These are phyloP conservation scores for Corynespora cassiicola DNA, from an alignment of 2,329 filamentous ascomycete genomes.

Conservation along the genomic window DNA sequence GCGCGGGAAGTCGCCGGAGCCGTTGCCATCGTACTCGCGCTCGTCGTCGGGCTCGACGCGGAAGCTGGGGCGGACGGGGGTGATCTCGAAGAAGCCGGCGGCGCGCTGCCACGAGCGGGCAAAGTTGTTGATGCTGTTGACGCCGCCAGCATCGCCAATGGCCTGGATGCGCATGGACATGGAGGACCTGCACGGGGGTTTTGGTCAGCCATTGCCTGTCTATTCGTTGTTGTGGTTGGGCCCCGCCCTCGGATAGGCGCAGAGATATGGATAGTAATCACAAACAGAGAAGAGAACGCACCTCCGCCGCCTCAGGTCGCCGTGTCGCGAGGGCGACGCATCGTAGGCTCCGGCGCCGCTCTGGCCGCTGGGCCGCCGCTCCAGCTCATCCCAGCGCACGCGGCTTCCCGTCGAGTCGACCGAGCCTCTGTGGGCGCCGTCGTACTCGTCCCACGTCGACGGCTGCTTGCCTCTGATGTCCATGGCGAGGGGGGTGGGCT, in stretches of 20 bases:
- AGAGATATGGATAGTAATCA: not conserved
- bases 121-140: slow-evolving; percentile 94
- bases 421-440: slow-evolving; percentile 50
- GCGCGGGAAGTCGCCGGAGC: slow-evolving; percentile 46
- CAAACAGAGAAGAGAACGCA: slow-evolving; percentile 22
- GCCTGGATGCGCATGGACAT: slow-evolving; percentile 58
- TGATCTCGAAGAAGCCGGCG: slow-evolving; percentile 85
- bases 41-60: slow-evolving; percentile 54
- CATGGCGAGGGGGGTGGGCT: slow-evolving; percentile 28
- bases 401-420: slow-evolving; percentile 46
- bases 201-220: too few relatives aligned
- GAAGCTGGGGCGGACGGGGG: slow-evolving; percentile 79
- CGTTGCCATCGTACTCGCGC: slow-evolving; percentile 52
- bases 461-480: slow-evolving; percentile 49
- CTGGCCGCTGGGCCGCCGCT: slow-evolving; percentile 35
- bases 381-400: slow-evolving; percentile 47
- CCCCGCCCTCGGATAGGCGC: too few relatives aligned
- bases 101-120: slow-evolving; percentile 91
- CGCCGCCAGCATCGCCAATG: slow-evolving; percentile 77
- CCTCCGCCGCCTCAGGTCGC: slow-evolving; percentile 46
- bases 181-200: slow-evolving; percentile 51
- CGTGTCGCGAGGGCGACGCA: slow-evolving; percentile 22
- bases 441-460: slow-evolving; percentile 55
- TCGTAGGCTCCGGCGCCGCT: slow-evolving; percentile 22
- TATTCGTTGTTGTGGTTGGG: not conserved